These are phyloP conservation scores for Trypanosoma scelopori DNA, from an alignment of 208 protist genomes.

Conservation along the genomic window DNA sequence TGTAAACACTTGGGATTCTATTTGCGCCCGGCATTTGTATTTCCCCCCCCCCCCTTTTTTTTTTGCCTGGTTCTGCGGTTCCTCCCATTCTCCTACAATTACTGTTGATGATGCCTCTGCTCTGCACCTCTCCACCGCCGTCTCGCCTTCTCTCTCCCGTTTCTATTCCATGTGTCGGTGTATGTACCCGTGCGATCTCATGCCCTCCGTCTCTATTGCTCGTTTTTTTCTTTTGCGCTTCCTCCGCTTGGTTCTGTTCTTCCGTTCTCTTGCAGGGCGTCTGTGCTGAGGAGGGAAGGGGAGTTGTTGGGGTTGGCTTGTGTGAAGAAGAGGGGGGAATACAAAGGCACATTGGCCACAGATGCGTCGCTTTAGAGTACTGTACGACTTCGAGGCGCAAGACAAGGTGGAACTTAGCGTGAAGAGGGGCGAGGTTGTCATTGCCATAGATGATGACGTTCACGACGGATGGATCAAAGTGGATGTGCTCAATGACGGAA, in stretches of 20 bases:
- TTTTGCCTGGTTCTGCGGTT: not conserved
- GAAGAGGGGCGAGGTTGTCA: slow-evolving; percentile 59
- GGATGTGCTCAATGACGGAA: slow-evolving; percentile 26
- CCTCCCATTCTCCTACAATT: not conserved
- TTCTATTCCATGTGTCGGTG: not conserved
- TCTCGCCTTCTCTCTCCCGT: slow-evolving; percentile 8
- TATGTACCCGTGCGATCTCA: slow-evolving; percentile 1
- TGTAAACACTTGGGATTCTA: too few relatives aligned
- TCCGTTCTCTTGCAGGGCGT: not conserved
- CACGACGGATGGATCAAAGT: slow-evolving; percentile 88
- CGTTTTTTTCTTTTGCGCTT: slow-evolving; percentile 9
- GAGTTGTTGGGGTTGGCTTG: not conserved
- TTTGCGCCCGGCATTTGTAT: too few relatives aligned
- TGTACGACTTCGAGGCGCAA: slow-evolving; percentile 72
- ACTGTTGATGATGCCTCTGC: not conserved
- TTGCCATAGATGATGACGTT: slow-evolving; percentile 37
- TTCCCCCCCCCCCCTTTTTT: too few relatives aligned
- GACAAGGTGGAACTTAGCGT: slow-evolving; percentile 79
- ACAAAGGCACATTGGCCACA: not conserved
- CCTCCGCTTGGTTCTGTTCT: slow-evolving; percentile 8
- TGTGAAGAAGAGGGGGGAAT: not conserved
- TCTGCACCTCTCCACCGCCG: not conserved
- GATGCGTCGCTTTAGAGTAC: slow-evolving; percentile 52
- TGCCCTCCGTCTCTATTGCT: slow-evolving; percentile 15
- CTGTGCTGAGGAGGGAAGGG: not conserved